Evolutionary conservation across 805 yeast genomes (phyloP).

Genomic region (Wickerhamomyces hampshirensis): DNA sequence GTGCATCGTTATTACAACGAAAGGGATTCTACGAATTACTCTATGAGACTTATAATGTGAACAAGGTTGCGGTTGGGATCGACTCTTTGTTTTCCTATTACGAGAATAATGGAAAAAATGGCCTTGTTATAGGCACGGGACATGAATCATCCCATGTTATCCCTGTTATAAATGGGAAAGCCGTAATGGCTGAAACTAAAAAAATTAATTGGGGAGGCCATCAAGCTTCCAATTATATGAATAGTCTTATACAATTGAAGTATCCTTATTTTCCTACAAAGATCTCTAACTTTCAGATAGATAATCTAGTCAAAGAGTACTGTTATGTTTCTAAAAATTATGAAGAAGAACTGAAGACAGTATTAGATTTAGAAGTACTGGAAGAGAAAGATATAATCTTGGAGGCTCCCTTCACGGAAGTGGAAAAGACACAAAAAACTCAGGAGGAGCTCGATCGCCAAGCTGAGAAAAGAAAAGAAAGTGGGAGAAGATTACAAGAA

Average conservation of each 20-base stretch:
- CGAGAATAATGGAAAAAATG: slow-evolving; percentile 52
- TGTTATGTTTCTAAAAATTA: slow-evolving; percentile 76
- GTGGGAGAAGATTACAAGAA: slow-evolving; percentile 84
- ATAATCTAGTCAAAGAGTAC: slow-evolving; percentile 63
- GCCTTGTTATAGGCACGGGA: slow-evolving; percentile 80
- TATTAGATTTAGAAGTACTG: slow-evolving; percentile 57
- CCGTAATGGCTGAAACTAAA: slow-evolving; percentile 61
- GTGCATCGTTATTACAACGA: slow-evolving; percentile 66
- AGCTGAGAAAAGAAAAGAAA: slow-evolving; percentile 76
- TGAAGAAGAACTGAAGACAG: slow-evolving; percentile 51
- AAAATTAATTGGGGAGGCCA: slow-evolving; percentile 92
- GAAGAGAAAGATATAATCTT: slow-evolving; percentile 68
- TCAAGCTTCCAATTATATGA: slow-evolving; percentile 60
- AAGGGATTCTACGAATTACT: slow-evolving; percentile 71
- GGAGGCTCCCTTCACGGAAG: slow-evolving; percentile 76
- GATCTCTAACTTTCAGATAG: slow-evolving; percentile 57
- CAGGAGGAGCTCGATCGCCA: slow-evolving; percentile 78
- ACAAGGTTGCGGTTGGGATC: slow-evolving; percentile 74
- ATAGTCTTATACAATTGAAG: slow-evolving; percentile 63
- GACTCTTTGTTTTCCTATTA: slow-evolving; percentile 78
- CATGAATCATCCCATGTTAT: slow-evolving; percentile 77
- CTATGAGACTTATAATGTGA: slow-evolving; percentile 77
- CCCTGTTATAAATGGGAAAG: slow-evolving; percentile 73
- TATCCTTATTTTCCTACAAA: slow-evolving; percentile 90
- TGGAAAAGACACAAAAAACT: slow-evolving; percentile 63